These are phyloP conservation scores for Camelina sativa DNA, from an alignment of 345 rosid species.

Conservation along the genomic window DNA sequence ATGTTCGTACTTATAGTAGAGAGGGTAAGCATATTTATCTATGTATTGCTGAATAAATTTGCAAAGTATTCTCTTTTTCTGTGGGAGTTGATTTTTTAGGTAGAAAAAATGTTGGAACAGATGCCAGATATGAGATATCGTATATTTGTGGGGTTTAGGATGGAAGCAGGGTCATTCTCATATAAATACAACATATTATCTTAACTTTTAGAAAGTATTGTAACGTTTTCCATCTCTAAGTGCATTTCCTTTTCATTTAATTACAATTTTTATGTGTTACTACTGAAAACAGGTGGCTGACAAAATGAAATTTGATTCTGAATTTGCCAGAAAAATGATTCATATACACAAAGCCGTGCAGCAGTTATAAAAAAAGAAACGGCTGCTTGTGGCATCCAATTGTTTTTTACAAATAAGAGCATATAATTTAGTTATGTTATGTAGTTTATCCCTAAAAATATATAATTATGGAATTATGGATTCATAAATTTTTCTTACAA, in stretches of 20 bases:
- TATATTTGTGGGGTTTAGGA: constrained; percentile 39
- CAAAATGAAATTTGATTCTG: constrained; percentile 4
- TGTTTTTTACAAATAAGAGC: too few relatives aligned
- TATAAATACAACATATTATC: neutral
- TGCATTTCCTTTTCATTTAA: constrained; percentile 34
- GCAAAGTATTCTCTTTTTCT: neutral
- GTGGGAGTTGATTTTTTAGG: neutral
- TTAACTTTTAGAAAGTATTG: constrained; percentile 34
- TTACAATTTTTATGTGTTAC: constrained; percentile 12
- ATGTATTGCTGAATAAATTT: constrained; percentile 12
- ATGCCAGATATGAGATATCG: constrained; percentile 36
- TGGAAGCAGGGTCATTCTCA: constrained; percentile 32
- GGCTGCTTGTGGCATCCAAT: too few relatives aligned
- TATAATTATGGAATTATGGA: too few relatives aligned
- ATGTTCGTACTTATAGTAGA: constrained; percentile 8
- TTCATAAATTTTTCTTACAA: too few relatives aligned
- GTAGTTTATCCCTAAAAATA: too few relatives aligned
- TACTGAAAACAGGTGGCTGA: constrained; percentile 14
- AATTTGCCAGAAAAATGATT: neutral
- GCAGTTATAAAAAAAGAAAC: too few relatives aligned
- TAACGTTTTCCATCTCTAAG: constrained; percentile 11
- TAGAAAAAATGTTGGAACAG: constrained; percentile 18
- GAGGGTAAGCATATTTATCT: neutral
- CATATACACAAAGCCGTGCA: too few relatives aligned
- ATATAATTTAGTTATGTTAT: too few relatives aligned